Percentiles rank a stretch among this genome's conserved stretches.
Conservation (phyloP, 1,284 basidiomycete species). For the Hypsizygus ulmarius region DNA sequence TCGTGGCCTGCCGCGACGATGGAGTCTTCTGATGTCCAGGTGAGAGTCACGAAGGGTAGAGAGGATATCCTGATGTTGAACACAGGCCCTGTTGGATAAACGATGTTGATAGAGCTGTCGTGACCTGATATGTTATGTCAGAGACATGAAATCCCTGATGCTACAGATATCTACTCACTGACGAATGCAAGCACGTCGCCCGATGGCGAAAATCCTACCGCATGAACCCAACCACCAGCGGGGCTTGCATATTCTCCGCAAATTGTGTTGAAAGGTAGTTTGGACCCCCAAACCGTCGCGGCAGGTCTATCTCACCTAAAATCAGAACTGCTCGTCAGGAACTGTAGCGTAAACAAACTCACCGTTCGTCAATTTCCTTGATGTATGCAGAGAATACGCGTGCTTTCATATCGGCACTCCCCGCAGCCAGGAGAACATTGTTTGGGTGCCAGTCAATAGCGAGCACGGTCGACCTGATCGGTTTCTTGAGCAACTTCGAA, state of each 20-base stretch:
- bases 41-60: slow-evolving; percentile 79
- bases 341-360: slow-evolving; percentile 24
- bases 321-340: slow-evolving; percentile 1
- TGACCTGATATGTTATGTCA: slow-evolving; percentile 56
- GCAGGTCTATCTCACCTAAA: slow-evolving; percentile 59
- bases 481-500: slow-evolving; percentile 96
- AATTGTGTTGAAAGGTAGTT: slow-evolving; percentile 95
- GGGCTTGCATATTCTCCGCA: slow-evolving; percentile 92
- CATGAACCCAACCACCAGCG: slow-evolving; percentile 95
- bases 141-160: neutral
- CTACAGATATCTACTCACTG: slow-evolving; percentile 50
- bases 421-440: slow-evolving; percentile 92
- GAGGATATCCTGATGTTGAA: slow-evolving; percentile 74
- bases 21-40: slow-evolving; percentile 80
- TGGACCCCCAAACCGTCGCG: slow-evolving; percentile 94
- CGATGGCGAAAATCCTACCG: slow-evolving; percentile 93
- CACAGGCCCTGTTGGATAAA: slow-evolving; percentile 77
- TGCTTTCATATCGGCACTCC: slow-evolving; percentile 93
- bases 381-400: slow-evolving; percentile 99
- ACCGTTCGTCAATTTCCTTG: slow-evolving; percentile 97
- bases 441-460: slow-evolving; percentile 98
- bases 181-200: slow-evolving; percentile 93
- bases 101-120: slow-evolving; percentile 86
- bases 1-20: slow-evolving; percentile 96
- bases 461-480: slow-evolving; percentile 90